Percentiles rank a stretch among this genome's conserved stretches.
Conservation (phyloP, 164 flowering plant species). For the Brasenia schreberi region DNA sequence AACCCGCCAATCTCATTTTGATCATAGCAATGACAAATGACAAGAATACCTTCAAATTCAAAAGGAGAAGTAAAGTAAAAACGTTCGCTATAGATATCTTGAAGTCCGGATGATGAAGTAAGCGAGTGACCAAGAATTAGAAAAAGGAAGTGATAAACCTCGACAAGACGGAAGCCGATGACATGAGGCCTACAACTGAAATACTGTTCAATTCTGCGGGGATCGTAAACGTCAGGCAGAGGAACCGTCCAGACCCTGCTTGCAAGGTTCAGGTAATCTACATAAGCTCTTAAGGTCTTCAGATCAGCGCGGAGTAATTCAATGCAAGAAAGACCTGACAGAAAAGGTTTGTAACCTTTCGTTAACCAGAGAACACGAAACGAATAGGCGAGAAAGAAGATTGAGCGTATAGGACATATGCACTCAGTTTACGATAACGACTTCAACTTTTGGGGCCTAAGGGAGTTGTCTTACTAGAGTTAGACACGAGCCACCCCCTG, state of each 20-base stretch:
- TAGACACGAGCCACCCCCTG: too few relatives aligned
- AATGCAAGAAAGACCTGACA: conserved; percentile 60
- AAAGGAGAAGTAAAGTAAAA: too few relatives aligned
- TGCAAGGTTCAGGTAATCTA: conserved; percentile 23
- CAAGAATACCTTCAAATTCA: conserved; percentile 42
- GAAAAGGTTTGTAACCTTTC: not conserved
- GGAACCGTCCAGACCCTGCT: conserved; percentile 75
- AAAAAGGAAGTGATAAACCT: conserved; percentile 32
- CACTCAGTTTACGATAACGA: not conserved
- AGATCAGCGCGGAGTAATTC: conserved; percentile 85
- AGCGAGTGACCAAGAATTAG: too few relatives aligned
- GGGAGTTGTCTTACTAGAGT: too few relatives aligned
- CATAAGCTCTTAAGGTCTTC: conserved; percentile 73
- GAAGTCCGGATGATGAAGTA: too few relatives aligned
- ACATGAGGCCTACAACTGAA: conserved; percentile 84
- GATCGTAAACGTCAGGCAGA: conserved; percentile 85
- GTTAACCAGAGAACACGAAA: too few relatives aligned
- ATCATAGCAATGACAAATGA: conserved; percentile 57
- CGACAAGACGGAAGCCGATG: conserved; percentile 67
- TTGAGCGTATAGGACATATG: not conserved
- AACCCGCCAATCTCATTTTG: conserved; percentile 39
- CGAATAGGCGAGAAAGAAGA: not conserved
- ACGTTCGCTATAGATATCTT: too few relatives aligned
- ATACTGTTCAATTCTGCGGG: conserved; percentile 52
- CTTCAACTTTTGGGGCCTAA: not conserved